Evolutionary conservation across 257 asterid species (phyloP).

Genomic region (Osmanthus fragrans): DNA sequence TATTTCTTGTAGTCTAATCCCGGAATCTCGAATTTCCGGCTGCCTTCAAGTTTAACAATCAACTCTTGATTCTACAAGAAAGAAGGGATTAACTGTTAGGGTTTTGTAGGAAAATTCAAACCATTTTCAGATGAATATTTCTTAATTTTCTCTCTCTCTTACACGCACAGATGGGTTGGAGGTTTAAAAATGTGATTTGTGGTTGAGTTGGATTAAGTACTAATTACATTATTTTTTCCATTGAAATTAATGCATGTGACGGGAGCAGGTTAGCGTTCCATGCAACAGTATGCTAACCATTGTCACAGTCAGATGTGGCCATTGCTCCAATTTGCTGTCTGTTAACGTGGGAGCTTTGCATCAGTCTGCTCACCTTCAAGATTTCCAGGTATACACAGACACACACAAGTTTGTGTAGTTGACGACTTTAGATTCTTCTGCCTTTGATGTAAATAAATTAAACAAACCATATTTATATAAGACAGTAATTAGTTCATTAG

Average conservation of each 20-base stretch:
- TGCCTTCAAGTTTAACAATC: background rate
- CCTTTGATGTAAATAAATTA: background rate
- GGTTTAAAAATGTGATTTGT: background rate
- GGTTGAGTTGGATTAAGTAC: background rate
- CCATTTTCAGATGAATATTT: background rate
- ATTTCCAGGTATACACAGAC: slow-evolving; percentile 56
- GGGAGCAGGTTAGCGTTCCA: slow-evolving; percentile 82
- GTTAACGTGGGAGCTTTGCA: slow-evolving; percentile 72
- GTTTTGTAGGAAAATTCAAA: background rate
- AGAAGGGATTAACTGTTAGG: background rate
- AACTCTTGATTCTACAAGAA: background rate
- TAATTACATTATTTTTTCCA: no score
- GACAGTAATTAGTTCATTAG: background rate
- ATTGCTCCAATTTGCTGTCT: slow-evolving; percentile 80
- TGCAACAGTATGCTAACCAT: slow-evolving; percentile 66
- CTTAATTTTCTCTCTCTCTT: background rate
- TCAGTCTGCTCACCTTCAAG: slow-evolving; percentile 71
- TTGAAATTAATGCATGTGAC: slow-evolving; percentile 5
- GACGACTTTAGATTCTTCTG: no score
- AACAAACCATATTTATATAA: no score
- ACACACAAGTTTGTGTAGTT: no score
- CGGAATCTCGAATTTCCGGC: background rate
- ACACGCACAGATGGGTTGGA: background rate
- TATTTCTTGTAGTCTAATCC: background rate
- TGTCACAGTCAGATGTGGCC: slow-evolving; percentile 95